phyloP scores from a whole-genome alignment of 176 grass and related monocot species.

The Zea mays region DNA sequence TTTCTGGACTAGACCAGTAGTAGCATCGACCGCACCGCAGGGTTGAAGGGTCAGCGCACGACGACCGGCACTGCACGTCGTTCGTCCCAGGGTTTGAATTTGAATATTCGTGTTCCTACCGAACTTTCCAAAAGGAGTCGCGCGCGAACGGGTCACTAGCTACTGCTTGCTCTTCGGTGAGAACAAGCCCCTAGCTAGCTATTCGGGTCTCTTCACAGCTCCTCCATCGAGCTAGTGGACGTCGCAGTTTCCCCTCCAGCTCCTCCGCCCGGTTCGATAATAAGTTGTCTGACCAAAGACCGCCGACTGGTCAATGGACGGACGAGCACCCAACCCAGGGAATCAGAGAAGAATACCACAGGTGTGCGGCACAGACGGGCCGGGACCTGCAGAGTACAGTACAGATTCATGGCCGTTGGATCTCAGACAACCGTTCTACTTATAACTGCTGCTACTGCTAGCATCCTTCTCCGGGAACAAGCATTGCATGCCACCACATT shows the following conservation, averaged over 20 bases:
- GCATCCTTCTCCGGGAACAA: not conserved
- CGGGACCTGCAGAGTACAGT: too few relatives aligned
- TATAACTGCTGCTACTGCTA: too few relatives aligned
- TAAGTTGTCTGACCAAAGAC: constrained; percentile 52
- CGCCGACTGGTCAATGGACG: constrained; percentile 26
- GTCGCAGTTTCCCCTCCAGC: constrained; percentile 16
- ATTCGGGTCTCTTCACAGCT: too few relatives aligned
- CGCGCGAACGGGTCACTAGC: too few relatives aligned
- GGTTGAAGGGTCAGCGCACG: constrained; percentile 52
- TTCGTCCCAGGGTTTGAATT: not conserved
- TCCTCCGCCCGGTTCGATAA: not conserved
- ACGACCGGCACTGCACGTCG: too few relatives aligned
- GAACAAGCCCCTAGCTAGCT: too few relatives aligned
- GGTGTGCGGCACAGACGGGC: too few relatives aligned
- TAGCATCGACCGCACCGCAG: not conserved
- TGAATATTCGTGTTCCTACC: constrained; percentile 28
- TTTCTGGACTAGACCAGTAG: not conserved
- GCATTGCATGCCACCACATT: not conserved
- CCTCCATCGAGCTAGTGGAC: not conserved
- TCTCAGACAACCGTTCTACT: not conserved
- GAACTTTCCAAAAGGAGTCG: constrained; percentile 42
- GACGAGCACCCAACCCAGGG: not conserved
- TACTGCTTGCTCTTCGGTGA: too few relatives aligned
- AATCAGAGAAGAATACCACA: not conserved
- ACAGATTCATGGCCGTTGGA: constrained; percentile 5